phyloP scores from a whole-genome alignment of 148 eudicot species.

The Amaranthus cruentus region DNA sequence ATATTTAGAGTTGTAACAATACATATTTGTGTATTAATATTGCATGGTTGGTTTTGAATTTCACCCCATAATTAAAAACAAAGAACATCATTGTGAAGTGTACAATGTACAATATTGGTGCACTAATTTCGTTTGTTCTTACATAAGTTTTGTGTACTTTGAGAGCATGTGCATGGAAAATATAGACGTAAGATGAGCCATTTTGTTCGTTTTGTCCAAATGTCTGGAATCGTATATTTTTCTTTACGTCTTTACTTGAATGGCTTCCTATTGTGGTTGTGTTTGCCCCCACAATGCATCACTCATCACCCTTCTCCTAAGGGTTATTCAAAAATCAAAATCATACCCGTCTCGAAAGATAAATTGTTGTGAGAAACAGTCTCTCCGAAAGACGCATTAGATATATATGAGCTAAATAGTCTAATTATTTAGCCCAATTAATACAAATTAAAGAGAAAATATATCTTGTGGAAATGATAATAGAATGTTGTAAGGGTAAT shows the following conservation, averaged over 20 bases:
- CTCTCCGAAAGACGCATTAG: too few relatives aligned
- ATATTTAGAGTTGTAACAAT: too few relatives aligned
- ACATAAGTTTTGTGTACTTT: conserved; percentile 9
- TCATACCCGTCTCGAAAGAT: too few relatives aligned
- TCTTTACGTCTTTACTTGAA: conserved; percentile 4
- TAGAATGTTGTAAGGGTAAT: too few relatives aligned
- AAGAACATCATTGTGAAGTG: conserved; percentile 21
- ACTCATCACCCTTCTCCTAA: too few relatives aligned
- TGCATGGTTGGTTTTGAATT: conserved; percentile 11
- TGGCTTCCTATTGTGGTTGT: background rate
- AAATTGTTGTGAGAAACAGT: too few relatives aligned
- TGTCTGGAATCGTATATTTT: background rate
- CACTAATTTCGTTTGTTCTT: background rate
- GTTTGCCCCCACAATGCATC: too few relatives aligned
- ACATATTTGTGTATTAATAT: background rate
- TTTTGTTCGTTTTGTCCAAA: conserved; percentile 17
- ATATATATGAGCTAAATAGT: too few relatives aligned
- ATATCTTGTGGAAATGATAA: too few relatives aligned
- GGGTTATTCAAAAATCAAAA: too few relatives aligned
- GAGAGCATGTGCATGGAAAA: conserved; percentile 8
- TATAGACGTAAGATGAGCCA: conserved; percentile 10
- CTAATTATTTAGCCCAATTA: too few relatives aligned
- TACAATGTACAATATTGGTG: background rate
- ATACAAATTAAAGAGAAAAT: too few relatives aligned
- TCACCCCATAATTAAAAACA: conserved; percentile 11